Conservation (phyloP, 192 early-diverging fungal genomes). For the Coemansia sp. region DNA sequence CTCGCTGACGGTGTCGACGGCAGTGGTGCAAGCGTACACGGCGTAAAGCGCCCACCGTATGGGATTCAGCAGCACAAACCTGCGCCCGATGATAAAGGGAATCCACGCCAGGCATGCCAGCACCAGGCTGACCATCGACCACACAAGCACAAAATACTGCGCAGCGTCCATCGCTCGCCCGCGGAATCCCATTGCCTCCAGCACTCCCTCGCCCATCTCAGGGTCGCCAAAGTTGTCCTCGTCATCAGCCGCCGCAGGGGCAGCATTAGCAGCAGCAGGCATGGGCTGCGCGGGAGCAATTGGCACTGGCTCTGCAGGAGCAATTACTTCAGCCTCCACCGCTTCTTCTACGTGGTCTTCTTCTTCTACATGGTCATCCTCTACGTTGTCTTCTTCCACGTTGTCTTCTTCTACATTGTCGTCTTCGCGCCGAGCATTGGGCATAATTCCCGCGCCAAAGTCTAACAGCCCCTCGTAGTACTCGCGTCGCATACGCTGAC, state of each 20-base stretch:
- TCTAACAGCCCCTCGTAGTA: background rate
- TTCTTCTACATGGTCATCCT: background rate
- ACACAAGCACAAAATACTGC: conserved; percentile 82
- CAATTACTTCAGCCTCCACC: background rate
- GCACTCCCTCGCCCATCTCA: conserved; percentile 72
- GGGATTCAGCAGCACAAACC: conserved; percentile 31
- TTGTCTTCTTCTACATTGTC: background rate
- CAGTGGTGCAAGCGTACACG: conserved; percentile 70
- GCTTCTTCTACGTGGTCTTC: background rate
- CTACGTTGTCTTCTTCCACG: background rate
- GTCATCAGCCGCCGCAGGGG: conserved; percentile 17
- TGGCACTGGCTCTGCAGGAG: no score
- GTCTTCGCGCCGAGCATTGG: background rate
- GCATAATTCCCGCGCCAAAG: background rate
- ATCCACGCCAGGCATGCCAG: conserved; percentile 73
- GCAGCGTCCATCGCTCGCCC: conserved; percentile 79
- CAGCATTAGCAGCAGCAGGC: no score
- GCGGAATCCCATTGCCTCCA: conserved; percentile 90
- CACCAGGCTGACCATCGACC: conserved; percentile 71
- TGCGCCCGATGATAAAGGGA: conserved; percentile 62
- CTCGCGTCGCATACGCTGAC: background rate
- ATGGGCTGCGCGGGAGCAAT: no score
- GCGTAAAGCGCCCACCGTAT: conserved; percentile 62
- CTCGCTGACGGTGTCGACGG: conserved; percentile 32
- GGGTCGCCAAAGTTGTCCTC: conserved; percentile 61